Conservation (phyloP, 106 monocot genomes). For the Gastrodia elata region DNA sequence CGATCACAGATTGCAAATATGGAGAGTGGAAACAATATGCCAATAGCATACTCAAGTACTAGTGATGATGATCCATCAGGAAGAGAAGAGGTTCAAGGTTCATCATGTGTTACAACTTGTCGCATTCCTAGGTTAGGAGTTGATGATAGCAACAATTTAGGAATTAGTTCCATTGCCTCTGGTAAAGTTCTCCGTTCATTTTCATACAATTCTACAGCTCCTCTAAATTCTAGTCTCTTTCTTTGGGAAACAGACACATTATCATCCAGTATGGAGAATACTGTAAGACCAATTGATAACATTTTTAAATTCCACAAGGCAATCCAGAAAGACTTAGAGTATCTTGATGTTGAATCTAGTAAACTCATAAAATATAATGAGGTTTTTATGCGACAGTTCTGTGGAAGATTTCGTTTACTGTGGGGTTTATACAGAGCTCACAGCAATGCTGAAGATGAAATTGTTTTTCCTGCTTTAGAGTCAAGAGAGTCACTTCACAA, state of each 20-base stretch:
- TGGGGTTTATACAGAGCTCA: constrained; percentile 96
- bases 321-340: constrained; percentile 91
- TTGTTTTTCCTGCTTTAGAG: constrained; percentile 98
- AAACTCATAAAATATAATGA: constrained; percentile 79
- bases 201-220: constrained; percentile 61
- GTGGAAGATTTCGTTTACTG: constrained; percentile 85
- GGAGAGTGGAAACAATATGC: constrained; percentile 20
- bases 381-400: constrained; percentile 67
- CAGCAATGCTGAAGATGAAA: constrained; percentile 99
- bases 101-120: constrained; percentile 25
- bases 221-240: constrained; percentile 85
- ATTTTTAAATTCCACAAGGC: constrained; percentile 99
- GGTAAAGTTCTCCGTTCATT: constrained; percentile 51
- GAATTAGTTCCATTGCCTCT: constrained; percentile 38
- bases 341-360: constrained; percentile 90
- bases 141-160: constrained; percentile 32
- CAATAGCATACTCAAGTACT: constrained; percentile 18
- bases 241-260: constrained; percentile 56
- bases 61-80: constrained; percentile 9
- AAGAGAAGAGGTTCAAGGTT: constrained; percentile 8
- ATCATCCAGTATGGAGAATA: constrained; percentile 43
- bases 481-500: constrained; percentile 96
- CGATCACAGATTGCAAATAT: constrained; percentile 6
- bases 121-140: constrained; percentile 80
- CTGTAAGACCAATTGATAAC: constrained; percentile 76